Evolutionary conservation across 1,284 basidiomycete species (phyloP).

Genomic region (Heterobasidion annosum): DNA sequence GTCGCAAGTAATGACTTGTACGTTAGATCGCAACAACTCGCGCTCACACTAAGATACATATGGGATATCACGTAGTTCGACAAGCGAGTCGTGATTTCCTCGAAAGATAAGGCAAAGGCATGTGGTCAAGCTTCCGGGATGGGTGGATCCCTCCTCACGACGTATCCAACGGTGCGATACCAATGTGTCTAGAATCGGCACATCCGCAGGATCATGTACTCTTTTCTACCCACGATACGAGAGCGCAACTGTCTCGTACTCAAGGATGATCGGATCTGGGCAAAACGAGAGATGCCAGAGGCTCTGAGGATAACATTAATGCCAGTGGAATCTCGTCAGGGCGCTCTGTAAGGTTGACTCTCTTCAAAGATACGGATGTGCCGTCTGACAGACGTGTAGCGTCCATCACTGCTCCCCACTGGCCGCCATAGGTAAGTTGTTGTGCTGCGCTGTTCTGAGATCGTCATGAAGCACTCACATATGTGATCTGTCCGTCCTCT

Average conservation of each 20-base stretch:
- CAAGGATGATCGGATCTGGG: constrained; percentile 9
- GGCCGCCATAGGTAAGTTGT: neutral
- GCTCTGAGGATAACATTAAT: constrained; percentile 13
- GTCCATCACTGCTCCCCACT: constrained; percentile 10
- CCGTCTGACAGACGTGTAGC: constrained; percentile 13
- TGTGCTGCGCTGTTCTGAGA: accelerated
- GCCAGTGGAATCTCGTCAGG: constrained; percentile 13
- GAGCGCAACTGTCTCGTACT: constrained; percentile 13
- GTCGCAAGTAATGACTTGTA: no score
- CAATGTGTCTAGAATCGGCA: neutral
- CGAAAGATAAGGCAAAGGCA: no score
- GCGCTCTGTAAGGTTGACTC: constrained; percentile 1
- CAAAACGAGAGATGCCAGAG: constrained; percentile 11
- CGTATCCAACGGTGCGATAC: neutral
- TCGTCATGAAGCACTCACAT: neutral
- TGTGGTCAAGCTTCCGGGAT: neutral
- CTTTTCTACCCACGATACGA: constrained; percentile 7
- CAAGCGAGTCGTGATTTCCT: no score
- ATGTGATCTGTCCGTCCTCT: constrained; percentile 12
- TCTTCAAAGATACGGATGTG: constrained; percentile 15
- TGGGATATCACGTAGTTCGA: no score
- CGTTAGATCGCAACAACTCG: no score
- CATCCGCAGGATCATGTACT: neutral
- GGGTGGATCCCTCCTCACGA: neutral
- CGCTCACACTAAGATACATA: no score